These are phyloP conservation scores for Ceratobasidium sp. DNA, from an alignment of 1,284 basidiomycete species.

Conservation along the genomic window DNA sequence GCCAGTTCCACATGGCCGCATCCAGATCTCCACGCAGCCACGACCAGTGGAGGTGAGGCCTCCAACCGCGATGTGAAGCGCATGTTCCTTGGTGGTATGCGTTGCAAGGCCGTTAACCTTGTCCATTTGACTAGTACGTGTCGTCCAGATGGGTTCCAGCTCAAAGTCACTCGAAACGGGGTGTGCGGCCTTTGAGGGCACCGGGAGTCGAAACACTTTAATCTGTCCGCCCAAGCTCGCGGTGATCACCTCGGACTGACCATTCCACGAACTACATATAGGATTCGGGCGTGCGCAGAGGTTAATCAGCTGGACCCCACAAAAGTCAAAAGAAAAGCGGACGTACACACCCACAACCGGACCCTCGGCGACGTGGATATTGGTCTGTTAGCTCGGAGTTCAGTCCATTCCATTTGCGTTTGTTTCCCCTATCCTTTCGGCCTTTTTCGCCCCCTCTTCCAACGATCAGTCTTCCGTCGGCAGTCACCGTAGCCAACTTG, in stretches of 20 bases:
- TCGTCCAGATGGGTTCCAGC: constrained; percentile 63
- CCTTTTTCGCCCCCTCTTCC: constrained; percentile 75
- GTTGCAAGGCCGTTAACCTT: constrained; percentile 73
- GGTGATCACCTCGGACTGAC: constrained; percentile 58
- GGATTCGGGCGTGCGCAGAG: background rate
- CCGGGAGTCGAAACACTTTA: constrained; percentile 62
- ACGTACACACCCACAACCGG: constrained; percentile 77
- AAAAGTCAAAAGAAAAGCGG: constrained; percentile 21
- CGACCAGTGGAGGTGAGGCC: constrained; percentile 70
- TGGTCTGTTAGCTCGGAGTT: constrained; percentile 60
- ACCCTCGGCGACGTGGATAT: constrained; percentile 69
- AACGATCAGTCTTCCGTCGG: constrained; percentile 78
- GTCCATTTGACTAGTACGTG: constrained; percentile 59
- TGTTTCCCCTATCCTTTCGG: constrained; percentile 62
- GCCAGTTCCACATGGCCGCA: constrained; percentile 9
- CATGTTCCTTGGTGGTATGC: constrained; percentile 15
- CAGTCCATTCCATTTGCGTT: constrained; percentile 79
- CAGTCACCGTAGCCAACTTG: constrained; percentile 75
- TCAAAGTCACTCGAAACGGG: constrained; percentile 53
- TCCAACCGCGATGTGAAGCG: constrained; percentile 64
- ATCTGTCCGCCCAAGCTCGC: constrained; percentile 74
- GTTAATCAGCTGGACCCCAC: constrained; percentile 10
- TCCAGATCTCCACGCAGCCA: constrained; percentile 74
- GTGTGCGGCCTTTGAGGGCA: constrained; percentile 53
- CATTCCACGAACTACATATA: constrained; percentile 27